Percentiles rank a stretch among this genome's conserved stretches.
These are phyloP conservation scores for Hypoxylon trugodes DNA, from an alignment of 495 filamentous ascomycete genomes.

Conservation along the genomic window DNA sequence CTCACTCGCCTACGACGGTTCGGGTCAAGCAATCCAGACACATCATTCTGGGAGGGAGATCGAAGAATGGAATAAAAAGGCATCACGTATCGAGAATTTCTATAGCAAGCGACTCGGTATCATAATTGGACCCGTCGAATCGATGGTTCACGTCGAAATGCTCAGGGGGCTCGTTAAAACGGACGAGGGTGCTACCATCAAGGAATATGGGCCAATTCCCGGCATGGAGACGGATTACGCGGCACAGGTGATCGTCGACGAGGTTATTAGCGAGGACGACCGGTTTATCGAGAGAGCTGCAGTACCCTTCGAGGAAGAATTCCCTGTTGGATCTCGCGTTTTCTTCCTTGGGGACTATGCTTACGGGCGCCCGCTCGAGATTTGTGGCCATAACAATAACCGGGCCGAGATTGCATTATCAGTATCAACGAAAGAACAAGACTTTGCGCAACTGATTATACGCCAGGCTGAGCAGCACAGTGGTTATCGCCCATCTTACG, in stretches of 20 bases:
- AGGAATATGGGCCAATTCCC: conserved; percentile 89
- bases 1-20: conserved; percentile 67
- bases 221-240: conserved; percentile 94
- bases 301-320: conserved; percentile 88
- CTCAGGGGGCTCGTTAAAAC: conserved; percentile 90
- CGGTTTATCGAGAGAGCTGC: conserved; percentile 91
- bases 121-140: conserved; percentile 85
- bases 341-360: conserved; percentile 98
- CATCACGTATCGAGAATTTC: conserved; percentile 78
- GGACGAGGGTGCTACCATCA: conserved; percentile 88
- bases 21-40: conserved; percentile 65
- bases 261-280: conserved; percentile 89
- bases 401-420: conserved; percentile 81
- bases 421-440: conserved; percentile 73
- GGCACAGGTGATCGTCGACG: conserved; percentile 86
- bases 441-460: conserved; percentile 81
- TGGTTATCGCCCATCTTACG: conserved; percentile 85
- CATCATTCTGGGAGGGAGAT: conserved; percentile 84
- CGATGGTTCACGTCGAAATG: conserved; percentile 89
- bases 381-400: conserved; percentile 75
- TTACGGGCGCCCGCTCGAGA: conserved; percentile 87
- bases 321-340: conserved; percentile 78
- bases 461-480: conserved; percentile 68
- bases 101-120: conserved; percentile 93
- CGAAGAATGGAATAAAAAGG: conserved; percentile 82